Percentiles rank a stretch among this genome's conserved stretches.
Conservation (phyloP, 2,329 filamentous ascomycete species). For the Neocucurbitaria cava region DNA sequence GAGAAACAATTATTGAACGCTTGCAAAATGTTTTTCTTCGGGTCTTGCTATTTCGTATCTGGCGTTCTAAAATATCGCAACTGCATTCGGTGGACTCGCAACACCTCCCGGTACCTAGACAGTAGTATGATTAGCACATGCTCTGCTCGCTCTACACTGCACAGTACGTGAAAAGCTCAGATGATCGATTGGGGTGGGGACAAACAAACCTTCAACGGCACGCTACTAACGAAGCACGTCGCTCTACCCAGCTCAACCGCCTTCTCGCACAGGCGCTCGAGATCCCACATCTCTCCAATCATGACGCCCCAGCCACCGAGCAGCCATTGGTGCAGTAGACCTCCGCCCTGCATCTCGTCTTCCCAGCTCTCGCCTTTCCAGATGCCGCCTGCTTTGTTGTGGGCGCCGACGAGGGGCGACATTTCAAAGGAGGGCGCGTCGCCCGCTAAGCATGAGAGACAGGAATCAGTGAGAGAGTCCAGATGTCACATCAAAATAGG, state of each 20-base stretch:
- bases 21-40: not conserved
- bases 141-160: no score
- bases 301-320: slow-evolving; percentile 46
- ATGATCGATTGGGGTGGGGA: no score
- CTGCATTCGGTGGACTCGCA: slow-evolving; percentile 47
- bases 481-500: not conserved
- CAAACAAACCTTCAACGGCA: slow-evolving; percentile 61
- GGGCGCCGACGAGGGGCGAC: slow-evolving; percentile 46
- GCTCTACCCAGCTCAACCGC: slow-evolving; percentile 62
- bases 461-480: not conserved
- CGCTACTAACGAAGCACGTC: slow-evolving; percentile 68
- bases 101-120: slow-evolving; percentile 57
- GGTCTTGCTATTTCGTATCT: not conserved
- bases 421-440: slow-evolving; percentile 55
- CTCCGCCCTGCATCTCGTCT: slow-evolving; percentile 44
- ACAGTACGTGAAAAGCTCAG: no score
- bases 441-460: slow-evolving; percentile 34
- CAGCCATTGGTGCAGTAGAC: slow-evolving; percentile 43
- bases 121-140: not conserved
- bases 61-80: slow-evolving; percentile 42
- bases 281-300: slow-evolving; percentile 52
- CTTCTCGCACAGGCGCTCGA: slow-evolving; percentile 60
- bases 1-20: not conserved
- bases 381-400: slow-evolving; percentile 40
- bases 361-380: slow-evolving; percentile 46